Evolutionary conservation across 1,284 basidiomycete genomes (phyloP).

Genomic region (Boletus mariae): DNA sequence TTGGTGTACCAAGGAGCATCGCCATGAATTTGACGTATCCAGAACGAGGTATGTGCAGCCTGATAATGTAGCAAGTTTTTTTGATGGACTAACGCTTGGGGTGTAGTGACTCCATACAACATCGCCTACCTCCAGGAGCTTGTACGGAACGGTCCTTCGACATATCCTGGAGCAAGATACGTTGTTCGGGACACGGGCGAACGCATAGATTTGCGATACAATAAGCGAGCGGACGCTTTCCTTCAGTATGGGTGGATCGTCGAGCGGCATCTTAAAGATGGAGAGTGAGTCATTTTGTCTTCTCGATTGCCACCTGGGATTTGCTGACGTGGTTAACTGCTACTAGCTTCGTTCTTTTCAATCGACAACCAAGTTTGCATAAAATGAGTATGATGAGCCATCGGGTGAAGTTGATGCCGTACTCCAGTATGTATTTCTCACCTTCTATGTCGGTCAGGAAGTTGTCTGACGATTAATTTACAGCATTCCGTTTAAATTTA

Average conservation of each 20-base stretch:
- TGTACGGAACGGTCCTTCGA: slow-evolving; percentile 94
- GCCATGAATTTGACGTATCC: slow-evolving; percentile 98
- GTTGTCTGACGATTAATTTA: slow-evolving; percentile 20
- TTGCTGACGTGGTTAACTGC: slow-evolving; percentile 7
- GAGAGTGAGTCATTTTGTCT: slow-evolving; percentile 68
- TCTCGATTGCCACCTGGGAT: background rate
- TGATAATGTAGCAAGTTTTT: background rate
- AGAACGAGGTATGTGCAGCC: slow-evolving; percentile 70
- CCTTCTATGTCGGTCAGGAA: background rate
- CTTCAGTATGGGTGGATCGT: slow-evolving; percentile 99
- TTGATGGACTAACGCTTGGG: slow-evolving; percentile 1
- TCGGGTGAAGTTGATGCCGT: slow-evolving; percentile 95
- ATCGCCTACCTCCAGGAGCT: slow-evolving; percentile 93
- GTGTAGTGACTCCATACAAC: slow-evolving; percentile 93
- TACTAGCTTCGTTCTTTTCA: slow-evolving; percentile 88
- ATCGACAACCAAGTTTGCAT: slow-evolving; percentile 96
- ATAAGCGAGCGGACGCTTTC: slow-evolving; percentile 96
- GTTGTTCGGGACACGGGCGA: slow-evolving; percentile 98
- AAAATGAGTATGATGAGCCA: slow-evolving; percentile 99
- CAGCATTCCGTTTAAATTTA: slow-evolving; percentile 94
- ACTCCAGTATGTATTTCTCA: slow-evolving; percentile 75
- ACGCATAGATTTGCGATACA: slow-evolving; percentile 95
- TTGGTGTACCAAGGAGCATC: slow-evolving; percentile 96
- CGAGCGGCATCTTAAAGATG: slow-evolving; percentile 95
- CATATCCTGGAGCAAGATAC: slow-evolving; percentile 96